Evolutionary conservation across 306 rosid species (phyloP).

Genomic region (Senna tora): DNA sequence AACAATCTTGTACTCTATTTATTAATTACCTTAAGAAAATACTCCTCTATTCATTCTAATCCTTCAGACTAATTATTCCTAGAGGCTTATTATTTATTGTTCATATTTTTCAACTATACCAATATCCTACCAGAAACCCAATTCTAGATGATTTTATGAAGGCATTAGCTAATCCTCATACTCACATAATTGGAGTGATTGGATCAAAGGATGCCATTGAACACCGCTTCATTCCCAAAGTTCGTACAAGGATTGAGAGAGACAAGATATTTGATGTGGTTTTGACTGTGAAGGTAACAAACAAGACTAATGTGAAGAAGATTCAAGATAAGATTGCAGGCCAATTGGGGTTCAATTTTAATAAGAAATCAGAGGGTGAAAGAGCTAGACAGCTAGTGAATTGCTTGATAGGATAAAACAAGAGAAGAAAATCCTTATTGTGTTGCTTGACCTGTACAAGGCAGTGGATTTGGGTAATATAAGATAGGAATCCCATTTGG

Average conservation of each 20-base stretch:
- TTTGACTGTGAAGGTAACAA: neutral
- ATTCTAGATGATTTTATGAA: too few relatives aligned
- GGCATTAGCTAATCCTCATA: neutral
- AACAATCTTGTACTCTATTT: too few relatives aligned
- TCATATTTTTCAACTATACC: too few relatives aligned
- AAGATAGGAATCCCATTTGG: neutral
- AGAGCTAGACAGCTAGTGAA: neutral
- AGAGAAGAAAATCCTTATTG: too few relatives aligned
- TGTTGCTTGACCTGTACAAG: neutral
- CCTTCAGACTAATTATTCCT: too few relatives aligned
- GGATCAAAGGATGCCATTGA: neutral
- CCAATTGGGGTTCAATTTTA: neutral
- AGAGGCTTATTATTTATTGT: too few relatives aligned
- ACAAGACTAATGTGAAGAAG: too few relatives aligned
- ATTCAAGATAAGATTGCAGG: neutral
- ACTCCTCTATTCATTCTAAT: too few relatives aligned
- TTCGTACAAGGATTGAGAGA: neutral
- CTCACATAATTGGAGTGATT: neutral
- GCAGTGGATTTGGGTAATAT: too few relatives aligned
- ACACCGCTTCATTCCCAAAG: too few relatives aligned
- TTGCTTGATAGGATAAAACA: neutral
- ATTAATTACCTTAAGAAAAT: too few relatives aligned
- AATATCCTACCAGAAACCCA: too few relatives aligned
- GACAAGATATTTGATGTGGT: neutral
- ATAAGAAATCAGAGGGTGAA: neutral